These are phyloP conservation scores for Pythium grandisporangium DNA, from an alignment of 352 stramenopile species.

Conservation along the genomic window DNA sequence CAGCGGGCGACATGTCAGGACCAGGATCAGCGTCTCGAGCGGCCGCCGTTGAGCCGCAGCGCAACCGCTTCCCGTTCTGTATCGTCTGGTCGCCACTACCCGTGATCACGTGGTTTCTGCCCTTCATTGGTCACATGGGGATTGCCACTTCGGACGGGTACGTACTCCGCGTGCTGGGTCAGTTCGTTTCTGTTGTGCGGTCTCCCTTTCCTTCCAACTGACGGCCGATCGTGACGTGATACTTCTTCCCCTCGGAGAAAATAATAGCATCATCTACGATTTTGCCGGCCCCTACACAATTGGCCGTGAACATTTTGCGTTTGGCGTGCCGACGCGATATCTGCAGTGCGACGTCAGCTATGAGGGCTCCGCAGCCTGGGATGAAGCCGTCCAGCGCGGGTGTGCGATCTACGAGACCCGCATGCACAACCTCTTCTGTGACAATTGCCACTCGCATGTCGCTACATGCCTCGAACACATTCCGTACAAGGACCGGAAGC, in stretches of 20 bases:
- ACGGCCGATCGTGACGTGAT: conserved; percentile 4
- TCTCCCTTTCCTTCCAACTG: not conserved
- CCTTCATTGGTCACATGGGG: conserved; percentile 95
- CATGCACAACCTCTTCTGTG: conserved; percentile 96
- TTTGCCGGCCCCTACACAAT: conserved; percentile 95
- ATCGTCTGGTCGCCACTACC: conserved; percentile 91
- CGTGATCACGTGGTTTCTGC: conserved; percentile 88
- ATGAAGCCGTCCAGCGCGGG: conserved; percentile 82
- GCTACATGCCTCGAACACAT: conserved; percentile 65
- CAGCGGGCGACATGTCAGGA: too few species aligned
- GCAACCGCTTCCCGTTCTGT: conserved; percentile 83
- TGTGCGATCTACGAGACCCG: conserved; percentile 89
- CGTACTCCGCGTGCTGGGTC: too few species aligned
- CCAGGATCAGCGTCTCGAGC: not conserved
- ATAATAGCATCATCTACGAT: conserved; percentile 93
- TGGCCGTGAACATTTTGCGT: conserved; percentile 79
- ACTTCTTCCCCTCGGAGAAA: too few species aligned
- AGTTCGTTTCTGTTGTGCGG: too few species aligned
- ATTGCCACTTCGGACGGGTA: conserved; percentile 86
- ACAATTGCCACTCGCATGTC: conserved; percentile 98
- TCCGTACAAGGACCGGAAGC: conserved; percentile 38
- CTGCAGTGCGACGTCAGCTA: conserved; percentile 58
- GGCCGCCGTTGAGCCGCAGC: not conserved
- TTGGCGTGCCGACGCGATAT: conserved; percentile 83
- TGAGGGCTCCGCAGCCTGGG: conserved; percentile 71